phyloP scores from a whole-genome alignment of 768 basidiomycete species.

The Exidia glandulosa region DNA sequence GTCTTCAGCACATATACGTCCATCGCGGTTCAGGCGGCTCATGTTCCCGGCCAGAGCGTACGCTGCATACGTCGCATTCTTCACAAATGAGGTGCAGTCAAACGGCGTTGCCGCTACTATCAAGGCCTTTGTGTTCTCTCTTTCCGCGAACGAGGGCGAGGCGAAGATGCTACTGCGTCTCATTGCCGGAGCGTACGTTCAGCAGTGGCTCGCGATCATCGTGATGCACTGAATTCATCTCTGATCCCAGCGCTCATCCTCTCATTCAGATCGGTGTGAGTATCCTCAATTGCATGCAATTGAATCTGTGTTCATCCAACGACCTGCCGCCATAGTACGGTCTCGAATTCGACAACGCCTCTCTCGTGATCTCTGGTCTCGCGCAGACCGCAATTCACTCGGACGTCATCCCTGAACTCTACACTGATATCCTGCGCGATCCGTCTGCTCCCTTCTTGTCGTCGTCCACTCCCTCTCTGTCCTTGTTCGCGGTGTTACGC shows the following conservation, averaged over 20 bases:
- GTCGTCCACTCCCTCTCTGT: too few species aligned
- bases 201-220: neutral
- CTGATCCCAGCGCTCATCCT: conserved; percentile 43
- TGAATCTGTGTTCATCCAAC: conserved; percentile 1
- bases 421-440: too few species aligned
- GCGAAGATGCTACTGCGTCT: conserved; percentile 24
- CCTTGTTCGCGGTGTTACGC: conserved; percentile 40
- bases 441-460: too few species aligned
- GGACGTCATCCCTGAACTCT: too few species aligned
- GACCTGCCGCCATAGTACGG: conserved; percentile 28
- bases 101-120: conserved; percentile 29
- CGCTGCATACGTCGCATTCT: conserved; percentile 18
- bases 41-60: too few species aligned
- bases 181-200: conserved; percentile 24
- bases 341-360: conserved; percentile 41
- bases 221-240: neutral
- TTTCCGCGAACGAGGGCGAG: conserved; percentile 20
- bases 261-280: conserved; percentile 48
- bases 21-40: too few species aligned
- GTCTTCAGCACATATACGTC: conserved; percentile 4
- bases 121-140: conserved; percentile 39
- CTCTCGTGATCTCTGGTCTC: conserved; percentile 29
- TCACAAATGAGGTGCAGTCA: conserved; percentile 27
- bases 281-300: conserved; percentile 2
- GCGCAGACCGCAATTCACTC: conserved; percentile 38